Evolutionary conservation across 192 early-diverging fungal species (phyloP).

Genomic region (Diversispora epigaea): DNA sequence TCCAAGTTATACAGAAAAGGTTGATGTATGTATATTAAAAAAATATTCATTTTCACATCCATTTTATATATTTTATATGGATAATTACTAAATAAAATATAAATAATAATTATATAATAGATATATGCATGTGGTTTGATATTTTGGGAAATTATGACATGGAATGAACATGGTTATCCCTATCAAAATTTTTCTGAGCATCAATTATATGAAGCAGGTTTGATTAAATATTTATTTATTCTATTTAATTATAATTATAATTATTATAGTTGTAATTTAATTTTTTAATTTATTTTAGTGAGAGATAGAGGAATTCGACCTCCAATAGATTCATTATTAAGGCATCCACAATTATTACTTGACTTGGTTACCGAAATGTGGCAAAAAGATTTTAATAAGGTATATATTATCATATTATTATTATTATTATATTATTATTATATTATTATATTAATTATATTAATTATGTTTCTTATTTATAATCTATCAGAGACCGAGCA

Average conservation of each 20-base stretch:
- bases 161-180: constrained; percentile 69
- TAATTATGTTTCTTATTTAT: background rate
- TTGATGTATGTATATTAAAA: too few relatives aligned
- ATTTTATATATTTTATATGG: too few relatives aligned
- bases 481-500: constrained; percentile 56
- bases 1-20: constrained; percentile 75
- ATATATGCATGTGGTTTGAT: constrained; percentile 74
- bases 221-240: background rate
- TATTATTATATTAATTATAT: constrained; percentile 14
- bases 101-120: constrained; percentile 4
- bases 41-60: too few relatives aligned
- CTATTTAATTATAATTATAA: background rate
- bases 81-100: background rate
- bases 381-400: constrained; percentile 56
- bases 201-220: constrained; percentile 53
- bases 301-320: constrained; percentile 63
- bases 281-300: constrained; percentile 43
- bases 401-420: constrained; percentile 33
- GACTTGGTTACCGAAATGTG: constrained; percentile 72
- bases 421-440: too few relatives aligned
- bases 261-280: constrained; percentile 22
- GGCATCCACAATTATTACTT: constrained; percentile 60
- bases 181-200: constrained; percentile 68
- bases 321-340: constrained; percentile 52
- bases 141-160: constrained; percentile 78